Percentiles rank a stretch among this genome's conserved stretches.
These are phyloP conservation scores for Colletotrichum cordylinicola DNA, from an alignment of 2,329 filamentous ascomycete species.

Conservation along the genomic window DNA sequence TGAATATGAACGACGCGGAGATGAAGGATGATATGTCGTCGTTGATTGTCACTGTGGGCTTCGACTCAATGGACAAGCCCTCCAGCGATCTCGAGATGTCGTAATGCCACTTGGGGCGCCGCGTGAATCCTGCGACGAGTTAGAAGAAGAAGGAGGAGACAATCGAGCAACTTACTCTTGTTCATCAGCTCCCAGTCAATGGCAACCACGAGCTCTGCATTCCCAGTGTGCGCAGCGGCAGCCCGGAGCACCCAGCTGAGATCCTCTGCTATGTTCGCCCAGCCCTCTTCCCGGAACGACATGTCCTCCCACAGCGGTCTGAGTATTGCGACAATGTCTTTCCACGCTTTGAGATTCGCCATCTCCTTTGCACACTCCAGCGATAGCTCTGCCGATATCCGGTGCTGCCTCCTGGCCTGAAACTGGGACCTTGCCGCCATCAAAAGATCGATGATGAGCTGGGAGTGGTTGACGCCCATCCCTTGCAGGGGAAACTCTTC, in stretches of 20 bases:
- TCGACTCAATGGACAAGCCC: slow-evolving; percentile 47
- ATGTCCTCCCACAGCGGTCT: slow-evolving; percentile 63
- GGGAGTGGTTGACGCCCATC: slow-evolving; percentile 58
- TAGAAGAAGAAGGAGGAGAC: slow-evolving; percentile 18
- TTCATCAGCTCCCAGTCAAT: slow-evolving; percentile 72
- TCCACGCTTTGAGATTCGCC: slow-evolving; percentile 55
- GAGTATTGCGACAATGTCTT: slow-evolving; percentile 58
- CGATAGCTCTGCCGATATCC: slow-evolving; percentile 60
- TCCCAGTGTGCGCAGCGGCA: slow-evolving; percentile 57
- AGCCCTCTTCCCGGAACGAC: slow-evolving; percentile 63
- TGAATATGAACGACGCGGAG: slow-evolving; percentile 62
- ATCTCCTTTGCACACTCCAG: slow-evolving; percentile 64
- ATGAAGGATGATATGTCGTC: slow-evolving; percentile 62
- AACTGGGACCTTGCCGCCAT: slow-evolving; percentile 60
- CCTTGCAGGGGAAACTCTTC: slow-evolving; percentile 62
- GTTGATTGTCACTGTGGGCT: slow-evolving; percentile 55
- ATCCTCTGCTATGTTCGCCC: slow-evolving; percentile 65
- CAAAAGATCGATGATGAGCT: slow-evolving; percentile 59
- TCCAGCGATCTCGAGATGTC: slow-evolving; percentile 64
- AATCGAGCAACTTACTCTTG: slow-evolving; percentile 49
- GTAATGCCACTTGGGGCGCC: slow-evolving; percentile 64
- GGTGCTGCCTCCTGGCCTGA: slow-evolving; percentile 56
- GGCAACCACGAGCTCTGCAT: slow-evolving; percentile 62
- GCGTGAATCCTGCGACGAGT: slow-evolving; percentile 50
- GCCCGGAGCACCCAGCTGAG: slow-evolving; percentile 65